Base-by-base conservation (phyloP, 139 green algal genomes). In the Chlorella sp. region DNA sequence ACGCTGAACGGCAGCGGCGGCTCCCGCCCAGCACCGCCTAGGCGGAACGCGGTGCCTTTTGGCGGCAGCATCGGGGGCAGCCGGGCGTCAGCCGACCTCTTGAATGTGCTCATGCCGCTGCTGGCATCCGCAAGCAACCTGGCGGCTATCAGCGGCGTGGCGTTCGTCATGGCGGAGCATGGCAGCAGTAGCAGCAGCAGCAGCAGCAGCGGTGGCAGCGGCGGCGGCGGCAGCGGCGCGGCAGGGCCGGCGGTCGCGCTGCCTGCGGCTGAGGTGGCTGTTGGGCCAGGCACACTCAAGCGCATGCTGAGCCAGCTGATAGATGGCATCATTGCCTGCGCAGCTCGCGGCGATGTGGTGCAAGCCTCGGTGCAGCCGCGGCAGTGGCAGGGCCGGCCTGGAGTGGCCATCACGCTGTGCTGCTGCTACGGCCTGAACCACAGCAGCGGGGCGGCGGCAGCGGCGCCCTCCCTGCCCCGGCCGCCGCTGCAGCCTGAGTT, bases 241-340 rank as follows among this genome's bases (percentile, higher is more conserved):
- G 38, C 65, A 28, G 36, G 34, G 3, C 9, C 51, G 34, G 43
- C 72, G 13, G 36, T 54, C 41, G 44, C 48, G 32, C 78, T 87
- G 77, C 67, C 84, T 13, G 82, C 69, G 26, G 77, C 72, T 24
- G 84, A 74, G 48, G 84, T 87, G 78, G 56, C 84, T 28, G 85
- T 88, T 36, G 76, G 70, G 36, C 77, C 77, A 3, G 70, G 67
- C 43, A 69, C 51, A 48, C 76, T 88, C 14, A 88, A 88, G 46
- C 80, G 85, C 64, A 85, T 85, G 76, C 76, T 88, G 77, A 88
- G 85, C 48, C 85, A 88, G 67, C 76, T 85, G 32, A 36, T 88
- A 5, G 85, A 89, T 58, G 80, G 85, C 43, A 36, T 84, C 30
- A 76, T 89, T 8, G 79, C 69, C 14, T 85, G 79, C n/a, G 76